Base-by-base conservation (phyloP, 495 filamentous ascomycete genomes). In the Annulohypoxylon stygium region DNA sequence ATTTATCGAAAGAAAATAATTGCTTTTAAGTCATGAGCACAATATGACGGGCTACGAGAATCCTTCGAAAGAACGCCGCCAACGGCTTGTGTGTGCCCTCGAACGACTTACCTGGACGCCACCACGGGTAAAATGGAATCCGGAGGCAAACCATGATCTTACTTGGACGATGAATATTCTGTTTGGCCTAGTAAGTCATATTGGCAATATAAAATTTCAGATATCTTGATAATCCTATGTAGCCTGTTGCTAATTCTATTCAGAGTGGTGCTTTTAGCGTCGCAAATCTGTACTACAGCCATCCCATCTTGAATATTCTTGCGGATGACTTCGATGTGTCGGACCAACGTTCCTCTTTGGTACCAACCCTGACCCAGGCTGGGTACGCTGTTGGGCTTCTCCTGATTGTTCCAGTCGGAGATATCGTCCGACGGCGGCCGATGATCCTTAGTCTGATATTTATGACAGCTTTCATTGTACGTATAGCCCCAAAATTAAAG, bases 281-380 rank as follows among this genome's bases (percentile, higher is more conserved):
- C 50, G 90, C 90, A n/a, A 93, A 93, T 76, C 79, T 93, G 3
- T 93, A 93, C 79, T 93, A 93, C 72, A 88, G 83, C 25, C 90
- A 92, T 53, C 91, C 91, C 0, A 89, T 93, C 48, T 83, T 93
- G 4, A 88, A 92, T 68, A 84, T 88, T 25, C 80, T 93, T 20
- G 91, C 91, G 0, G 72, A 82, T 11, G 87, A 88, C 48, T 93
- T 93, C 70, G 58, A 82, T 61, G 87, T 93, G 37, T 82, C 83
- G 0, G 81, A 88, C 54, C 86, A 90, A 69, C 79, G 80, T 25
- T 80, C 87, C 14, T 88, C 88, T 4, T 79, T 88, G 39, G 75
- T 97, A 51, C 93, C 93, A 10, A 95, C 93, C 0, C 81, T 93
- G 6, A 91, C 91, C 78, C 93, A 97, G 75, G 92, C 91, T 4